A percentile compares a stretch with the other conserved stretches of the same genome.
Conservation (phyloP, 2,329 filamentous ascomycete genomes). For the Claviceps capensis region DNA sequence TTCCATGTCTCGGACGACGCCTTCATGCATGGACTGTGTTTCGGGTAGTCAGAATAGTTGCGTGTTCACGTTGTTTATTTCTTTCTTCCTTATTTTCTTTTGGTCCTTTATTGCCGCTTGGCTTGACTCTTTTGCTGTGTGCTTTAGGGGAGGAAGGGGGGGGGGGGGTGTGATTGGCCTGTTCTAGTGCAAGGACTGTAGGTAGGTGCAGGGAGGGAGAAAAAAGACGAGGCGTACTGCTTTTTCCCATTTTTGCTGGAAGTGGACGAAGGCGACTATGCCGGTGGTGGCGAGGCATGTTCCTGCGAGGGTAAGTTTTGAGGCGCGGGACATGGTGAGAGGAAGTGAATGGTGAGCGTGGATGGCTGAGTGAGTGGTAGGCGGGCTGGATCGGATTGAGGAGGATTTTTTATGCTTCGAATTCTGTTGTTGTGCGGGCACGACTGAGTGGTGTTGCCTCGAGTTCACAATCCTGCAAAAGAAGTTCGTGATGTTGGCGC, state of each 20-base stretch:
- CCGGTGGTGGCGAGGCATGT: conserved; percentile 63
- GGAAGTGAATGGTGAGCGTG: neutral
- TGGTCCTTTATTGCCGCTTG: neutral
- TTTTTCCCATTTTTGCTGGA: conserved; percentile 73
- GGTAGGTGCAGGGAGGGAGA: too few relatives aligned
- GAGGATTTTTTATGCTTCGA: neutral
- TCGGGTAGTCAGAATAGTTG: neutral
- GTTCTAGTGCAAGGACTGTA: too few relatives aligned
- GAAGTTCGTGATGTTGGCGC: neutral
- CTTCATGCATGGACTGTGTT: conserved; percentile 78
- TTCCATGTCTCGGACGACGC: conserved; percentile 88
- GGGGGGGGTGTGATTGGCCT: too few relatives aligned
- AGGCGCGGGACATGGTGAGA: conserved; percentile 66
- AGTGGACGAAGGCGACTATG: conserved; percentile 79
- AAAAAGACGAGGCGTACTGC: conserved; percentile 40
- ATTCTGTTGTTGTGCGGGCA: too few relatives aligned
- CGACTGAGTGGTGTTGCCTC: too few relatives aligned
- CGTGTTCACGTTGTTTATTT: neutral
- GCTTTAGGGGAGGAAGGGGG: neutral
- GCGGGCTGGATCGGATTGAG: neutral
- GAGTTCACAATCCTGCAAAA: neutral
- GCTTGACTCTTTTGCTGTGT: neutral
- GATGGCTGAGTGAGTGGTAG: neutral
- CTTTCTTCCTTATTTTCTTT: neutral
- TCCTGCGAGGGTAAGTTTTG: conserved; percentile 69